phyloP scores from a whole-genome alignment of 768 basidiomycete species.

The Podaxis pistillaris region DNA sequence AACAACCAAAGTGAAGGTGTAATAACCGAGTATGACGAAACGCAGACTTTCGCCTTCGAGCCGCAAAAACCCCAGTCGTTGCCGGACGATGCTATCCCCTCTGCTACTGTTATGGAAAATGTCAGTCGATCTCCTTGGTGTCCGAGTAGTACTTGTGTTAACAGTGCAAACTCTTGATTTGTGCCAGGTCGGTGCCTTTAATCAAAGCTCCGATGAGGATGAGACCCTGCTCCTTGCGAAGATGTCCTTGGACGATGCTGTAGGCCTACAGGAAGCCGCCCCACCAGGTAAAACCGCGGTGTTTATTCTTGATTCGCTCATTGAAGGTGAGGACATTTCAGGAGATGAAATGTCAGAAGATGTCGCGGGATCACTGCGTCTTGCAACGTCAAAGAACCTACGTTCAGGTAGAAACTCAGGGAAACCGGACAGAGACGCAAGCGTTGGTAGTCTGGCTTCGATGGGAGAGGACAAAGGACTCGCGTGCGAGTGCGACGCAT shows the following conservation, averaged over 20 bases:
- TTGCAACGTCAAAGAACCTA: background rate
- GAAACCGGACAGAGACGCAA: background rate
- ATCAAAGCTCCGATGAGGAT: background rate
- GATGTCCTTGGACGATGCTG: conserved; percentile 7
- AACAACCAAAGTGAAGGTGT: conserved; percentile 16
- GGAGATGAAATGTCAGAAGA: background rate
- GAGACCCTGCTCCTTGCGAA: conserved; percentile 7
- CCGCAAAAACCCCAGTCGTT: background rate
- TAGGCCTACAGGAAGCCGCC: background rate
- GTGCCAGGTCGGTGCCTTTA: background rate
- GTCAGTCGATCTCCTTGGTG: background rate
- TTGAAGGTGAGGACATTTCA: background rate
- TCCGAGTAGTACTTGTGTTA: background rate
- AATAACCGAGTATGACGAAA: conserved; percentile 40
- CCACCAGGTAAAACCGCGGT: background rate
- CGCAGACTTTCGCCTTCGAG: conserved; percentile 36
- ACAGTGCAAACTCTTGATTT: background rate
- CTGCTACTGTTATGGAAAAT: background rate
- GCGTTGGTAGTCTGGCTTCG: background rate
- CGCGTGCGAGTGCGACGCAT: conserved; percentile 70
- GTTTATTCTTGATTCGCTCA: background rate
- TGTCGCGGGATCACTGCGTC: background rate
- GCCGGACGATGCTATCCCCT: background rate
- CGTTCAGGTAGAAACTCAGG: background rate
- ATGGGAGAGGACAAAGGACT: conserved; percentile 35